These are phyloP conservation scores for Populus hybrid DNA, from an alignment of 441 rosid species.

Conservation along the genomic window DNA sequence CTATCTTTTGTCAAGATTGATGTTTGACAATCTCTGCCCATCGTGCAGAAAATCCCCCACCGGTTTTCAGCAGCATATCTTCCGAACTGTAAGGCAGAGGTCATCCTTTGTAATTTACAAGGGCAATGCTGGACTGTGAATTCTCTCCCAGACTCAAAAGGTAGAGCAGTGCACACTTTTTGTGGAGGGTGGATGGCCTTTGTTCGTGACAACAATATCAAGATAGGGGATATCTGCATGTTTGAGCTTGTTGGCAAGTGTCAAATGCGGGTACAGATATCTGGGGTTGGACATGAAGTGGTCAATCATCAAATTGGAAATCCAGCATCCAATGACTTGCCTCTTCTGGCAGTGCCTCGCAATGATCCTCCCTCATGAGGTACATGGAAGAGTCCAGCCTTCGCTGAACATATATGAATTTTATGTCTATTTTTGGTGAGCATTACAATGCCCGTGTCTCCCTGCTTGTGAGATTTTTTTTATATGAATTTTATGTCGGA, in stretches of 20 bases:
- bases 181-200: slow-evolving; percentile 79
- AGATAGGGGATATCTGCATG: slow-evolving; percentile 57
- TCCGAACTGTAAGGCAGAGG: slow-evolving; percentile 56
- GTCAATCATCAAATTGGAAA: slow-evolving; percentile 20
- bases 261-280: slow-evolving; percentile 58
- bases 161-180: slow-evolving; percentile 45
- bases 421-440: slow-evolving; percentile 9
- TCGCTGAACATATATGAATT: background rate
- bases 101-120: slow-evolving; percentile 38
- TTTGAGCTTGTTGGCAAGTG: slow-evolving; percentile 50
- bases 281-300: slow-evolving; percentile 36
- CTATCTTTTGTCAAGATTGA: background rate
- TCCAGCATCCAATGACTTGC: slow-evolving; percentile 15
- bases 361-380: slow-evolving; percentile 16
- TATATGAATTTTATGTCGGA: background rate
- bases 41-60: slow-evolving; percentile 55
- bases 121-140: slow-evolving; percentile 57
- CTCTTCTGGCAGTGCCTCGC: slow-evolving; percentile 2
- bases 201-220: slow-evolving; percentile 51
- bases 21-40: background rate
- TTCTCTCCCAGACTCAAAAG: slow-evolving; percentile 62
- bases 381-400: background rate
- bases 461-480: background rate
- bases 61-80: slow-evolving; percentile 55
- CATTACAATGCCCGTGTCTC: background rate